Evolutionary conservation across 371 early-diverging fungal genomes (phyloP), one percentile per base, ranked within the genome.

Genomic region (Mortierella sp.): DNA sequence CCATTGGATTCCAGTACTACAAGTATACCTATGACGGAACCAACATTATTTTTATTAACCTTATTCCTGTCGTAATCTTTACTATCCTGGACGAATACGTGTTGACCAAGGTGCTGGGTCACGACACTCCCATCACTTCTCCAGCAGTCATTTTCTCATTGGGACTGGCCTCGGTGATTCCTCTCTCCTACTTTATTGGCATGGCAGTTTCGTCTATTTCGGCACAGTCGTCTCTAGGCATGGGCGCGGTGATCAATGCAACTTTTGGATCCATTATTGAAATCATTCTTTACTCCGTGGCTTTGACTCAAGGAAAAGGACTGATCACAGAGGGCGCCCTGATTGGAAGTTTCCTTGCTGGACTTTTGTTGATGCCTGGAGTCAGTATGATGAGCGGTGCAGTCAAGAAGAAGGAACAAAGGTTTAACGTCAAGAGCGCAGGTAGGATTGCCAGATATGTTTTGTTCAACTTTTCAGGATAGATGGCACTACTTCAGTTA

Each of bases 211-310:
- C 96, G 30, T 95, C 96, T 19, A 96, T 98, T 73, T 94, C 96
- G 14, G 97, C 98, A 11, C 97, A 98, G 80, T 93, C 96, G 7
- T 92, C 93, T 47, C 84, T 96, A 71, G 95, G 93, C 43, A 83
- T 98, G 64, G 98, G 97, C 25, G 95, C 98, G 0, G 97, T 97
- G 30, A 93, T 98, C 74, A 98, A 98, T 83, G 99, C 99, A 16
- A 95, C 99, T 0, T 98, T 98, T 82, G 98, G 98, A 63, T 93
- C 94, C 53, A 96, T 98, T 30, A 93, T 98, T 61, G 98, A 98
- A 81, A 93, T 98, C 63, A 94, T 98, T 53, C 83, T 98, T 48
- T 98, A 98, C 82, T 84, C 90, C 15, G 88, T 98, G 12, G 97
- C 98, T 7, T 79, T 98, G 56, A 90, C 91, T 68, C 87, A 95